phyloP scores from a whole-genome alignment of 2,329 filamentous ascomycete species.

The Xylogone sp. region DNA sequence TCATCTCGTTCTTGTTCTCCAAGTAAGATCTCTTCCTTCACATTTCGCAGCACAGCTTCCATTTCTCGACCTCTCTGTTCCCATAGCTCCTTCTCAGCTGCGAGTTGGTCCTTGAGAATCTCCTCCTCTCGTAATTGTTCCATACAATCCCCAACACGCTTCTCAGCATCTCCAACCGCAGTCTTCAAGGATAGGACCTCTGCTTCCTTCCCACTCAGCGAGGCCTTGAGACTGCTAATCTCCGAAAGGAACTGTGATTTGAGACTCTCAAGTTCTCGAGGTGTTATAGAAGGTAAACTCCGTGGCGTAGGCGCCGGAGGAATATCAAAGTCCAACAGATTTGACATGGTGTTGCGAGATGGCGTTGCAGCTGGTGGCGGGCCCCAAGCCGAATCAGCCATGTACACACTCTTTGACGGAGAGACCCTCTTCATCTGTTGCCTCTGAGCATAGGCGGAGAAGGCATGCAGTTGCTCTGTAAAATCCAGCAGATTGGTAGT shows the following conservation, averaged over 20 bases:
- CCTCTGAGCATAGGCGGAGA: constrained; percentile 35
- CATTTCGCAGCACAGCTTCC: constrained; percentile 73
- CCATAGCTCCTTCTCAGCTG: constrained; percentile 76
- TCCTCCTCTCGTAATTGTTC: constrained; percentile 80
- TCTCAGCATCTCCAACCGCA: constrained; percentile 85
- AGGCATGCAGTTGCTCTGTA: constrained; percentile 68
- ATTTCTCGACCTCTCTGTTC: constrained; percentile 83
- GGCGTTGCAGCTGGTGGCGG: constrained; percentile 22
- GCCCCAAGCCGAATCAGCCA: constrained; percentile 18
- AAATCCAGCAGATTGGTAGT: constrained; percentile 84
- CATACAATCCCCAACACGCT: constrained; percentile 80
- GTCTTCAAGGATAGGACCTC: constrained; percentile 85
- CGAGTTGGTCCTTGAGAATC: constrained; percentile 64
- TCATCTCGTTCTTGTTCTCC: constrained; percentile 79
- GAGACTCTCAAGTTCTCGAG: constrained; percentile 85
- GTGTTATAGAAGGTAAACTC: constrained; percentile 85
- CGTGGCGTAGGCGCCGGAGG: constrained; percentile 91
- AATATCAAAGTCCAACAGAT: constrained; percentile 85
- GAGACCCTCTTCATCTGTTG: constrained; percentile 49
- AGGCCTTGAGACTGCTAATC: constrained; percentile 90
- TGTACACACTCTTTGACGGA: constrained; percentile 35
- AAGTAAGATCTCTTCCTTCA: constrained; percentile 76
- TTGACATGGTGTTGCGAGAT: constrained; percentile 46
- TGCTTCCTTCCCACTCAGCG: constrained; percentile 87
- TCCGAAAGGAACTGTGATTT: constrained; percentile 90